A percentile compares a stretch with the other conserved stretches of the same genome.
Evolutionary conservation across 2,329 filamentous ascomycete genomes (phyloP).

Genomic region (Chaetomiaceae sp.): DNA sequence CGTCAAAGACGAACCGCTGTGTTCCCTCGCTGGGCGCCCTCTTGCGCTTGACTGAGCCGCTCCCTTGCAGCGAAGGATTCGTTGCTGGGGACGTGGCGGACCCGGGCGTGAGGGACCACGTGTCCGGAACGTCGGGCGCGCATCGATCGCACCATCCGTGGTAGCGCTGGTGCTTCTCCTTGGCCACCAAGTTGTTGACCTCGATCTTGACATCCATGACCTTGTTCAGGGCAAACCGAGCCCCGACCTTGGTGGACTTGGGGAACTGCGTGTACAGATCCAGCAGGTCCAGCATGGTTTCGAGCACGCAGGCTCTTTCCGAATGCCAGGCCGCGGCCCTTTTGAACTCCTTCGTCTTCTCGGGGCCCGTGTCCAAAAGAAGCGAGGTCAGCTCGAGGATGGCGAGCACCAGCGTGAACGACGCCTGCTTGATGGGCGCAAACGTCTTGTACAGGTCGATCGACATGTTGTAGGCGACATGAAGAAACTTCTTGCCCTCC

Average conservation of each 20-base stretch:
- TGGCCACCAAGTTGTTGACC: slow-evolving; percentile 75
- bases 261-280: slow-evolving; percentile 89
- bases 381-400: slow-evolving; percentile 76
- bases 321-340: slow-evolving; percentile 44
- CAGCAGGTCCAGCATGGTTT: slow-evolving; percentile 84
- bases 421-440: slow-evolving; percentile 83
- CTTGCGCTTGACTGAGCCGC: slow-evolving; percentile 38
- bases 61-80: slow-evolving; percentile 36
- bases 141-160: slow-evolving; percentile 55
- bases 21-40: slow-evolving; percentile 61
- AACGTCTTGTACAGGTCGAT: slow-evolving; percentile 92
- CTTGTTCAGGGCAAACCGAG: slow-evolving; percentile 65
- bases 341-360: slow-evolving; percentile 47
- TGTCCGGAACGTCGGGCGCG: slow-evolving; percentile 30
- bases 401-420: slow-evolving; percentile 77
- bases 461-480: slow-evolving; percentile 73
- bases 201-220: slow-evolving; percentile 85
- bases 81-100: slow-evolving; percentile 39
- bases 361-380: slow-evolving; percentile 54
- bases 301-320: slow-evolving; percentile 49
- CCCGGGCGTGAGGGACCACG: slow-evolving; percentile 31
- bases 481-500: slow-evolving; percentile 55
- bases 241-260: slow-evolving; percentile 68
- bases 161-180: slow-evolving; percentile 58
- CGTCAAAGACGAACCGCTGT: slow-evolving; percentile 84